Base-by-base conservation (phyloP, 768 basidiomycete species). In the Wakefieldia striispora region DNA sequence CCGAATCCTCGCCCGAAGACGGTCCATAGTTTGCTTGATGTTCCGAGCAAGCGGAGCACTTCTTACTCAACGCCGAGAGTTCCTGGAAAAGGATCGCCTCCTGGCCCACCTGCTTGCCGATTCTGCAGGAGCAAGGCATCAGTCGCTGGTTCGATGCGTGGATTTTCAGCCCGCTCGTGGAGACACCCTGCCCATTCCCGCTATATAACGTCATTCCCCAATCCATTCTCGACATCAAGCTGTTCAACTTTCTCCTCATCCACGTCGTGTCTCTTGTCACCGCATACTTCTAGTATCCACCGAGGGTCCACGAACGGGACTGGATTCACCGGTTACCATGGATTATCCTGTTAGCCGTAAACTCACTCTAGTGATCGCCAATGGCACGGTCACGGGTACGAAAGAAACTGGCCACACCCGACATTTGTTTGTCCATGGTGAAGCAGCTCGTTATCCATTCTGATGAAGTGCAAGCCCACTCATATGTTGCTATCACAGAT, bases 321-420 rank as follows among this genome's bases (percentile, higher is more conserved):
- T 99, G n/a, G 97, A 99, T 69, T 97, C 97, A 2, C 80, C 98
- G 36, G 93, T 94, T 7, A 98, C 97, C 4, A 97, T 95, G 26
- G 95, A 98, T 69, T 99, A 97, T 65, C 95, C 97, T 29, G 97
- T 97, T 71, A 90, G 87, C 57, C 97, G 98, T 75, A 98, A 98
- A 63, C 66, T 97, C 47, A 88, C 98, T 55, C 73, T 99, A 51
- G 87, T 99, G 63, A 95, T 98, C 55, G 91, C 92, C 39, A 95
- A 99, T 65, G 97, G 97, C 59, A 92, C 97, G 89, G 97, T 98
- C 64, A 91, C 92, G 74, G 97, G 95, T 62, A 86, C 85, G 95
- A 10, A 97, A 97, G 61, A 70, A 78, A 43, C 63, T 91, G 65
- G 86, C 89, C 41, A 99, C 97, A 0, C 95, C 95, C 19, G 93